Percentiles rank a stretch among this genome's conserved stretches.
These are phyloP conservation scores for Eurotiales sp. DNA, from an alignment of 2,329 filamentous ascomycete species.

Conservation along the genomic window DNA sequence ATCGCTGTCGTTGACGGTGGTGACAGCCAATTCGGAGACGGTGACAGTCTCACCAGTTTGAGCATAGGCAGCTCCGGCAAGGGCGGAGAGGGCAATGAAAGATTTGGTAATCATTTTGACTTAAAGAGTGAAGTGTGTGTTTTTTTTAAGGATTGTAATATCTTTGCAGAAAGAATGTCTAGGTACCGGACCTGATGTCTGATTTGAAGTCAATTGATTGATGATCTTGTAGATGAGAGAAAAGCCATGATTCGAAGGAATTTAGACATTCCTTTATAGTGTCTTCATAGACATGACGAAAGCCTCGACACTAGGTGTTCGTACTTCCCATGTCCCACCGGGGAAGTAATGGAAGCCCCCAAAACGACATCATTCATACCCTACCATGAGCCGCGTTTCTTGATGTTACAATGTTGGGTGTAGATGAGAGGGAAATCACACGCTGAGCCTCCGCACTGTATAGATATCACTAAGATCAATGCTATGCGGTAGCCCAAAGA, in stretches of 20 bases:
- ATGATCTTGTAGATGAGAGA: not conserved
- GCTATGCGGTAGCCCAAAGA: not conserved
- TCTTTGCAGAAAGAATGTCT: constrained; percentile 5
- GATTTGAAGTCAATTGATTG: not conserved
- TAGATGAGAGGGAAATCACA: not conserved
- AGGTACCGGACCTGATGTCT: constrained; percentile 12
- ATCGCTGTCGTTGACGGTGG: constrained; percentile 11
- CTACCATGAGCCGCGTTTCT: not conserved
- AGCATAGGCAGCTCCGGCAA: constrained; percentile 11
- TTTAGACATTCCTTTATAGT: not conserved
- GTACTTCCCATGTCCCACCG: not conserved
- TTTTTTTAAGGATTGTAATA: too few species aligned
- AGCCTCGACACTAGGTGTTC: not conserved
- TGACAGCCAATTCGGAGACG: constrained; percentile 4
- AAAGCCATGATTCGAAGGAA: not conserved
- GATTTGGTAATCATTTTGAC: constrained; percentile 9
- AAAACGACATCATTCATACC: not conserved
- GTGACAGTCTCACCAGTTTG: constrained; percentile 14
- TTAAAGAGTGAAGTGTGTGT: not conserved
- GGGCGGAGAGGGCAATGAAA: constrained; percentile 3
- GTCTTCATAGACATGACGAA: too few species aligned
- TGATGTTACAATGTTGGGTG: not conserved
- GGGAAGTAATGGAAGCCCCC: too few species aligned
- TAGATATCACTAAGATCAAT: not conserved
- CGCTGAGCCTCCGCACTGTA: not conserved